Conservation (phyloP, 495 filamentous ascomycete species). For the Geopyxis carbonaria region DNA sequence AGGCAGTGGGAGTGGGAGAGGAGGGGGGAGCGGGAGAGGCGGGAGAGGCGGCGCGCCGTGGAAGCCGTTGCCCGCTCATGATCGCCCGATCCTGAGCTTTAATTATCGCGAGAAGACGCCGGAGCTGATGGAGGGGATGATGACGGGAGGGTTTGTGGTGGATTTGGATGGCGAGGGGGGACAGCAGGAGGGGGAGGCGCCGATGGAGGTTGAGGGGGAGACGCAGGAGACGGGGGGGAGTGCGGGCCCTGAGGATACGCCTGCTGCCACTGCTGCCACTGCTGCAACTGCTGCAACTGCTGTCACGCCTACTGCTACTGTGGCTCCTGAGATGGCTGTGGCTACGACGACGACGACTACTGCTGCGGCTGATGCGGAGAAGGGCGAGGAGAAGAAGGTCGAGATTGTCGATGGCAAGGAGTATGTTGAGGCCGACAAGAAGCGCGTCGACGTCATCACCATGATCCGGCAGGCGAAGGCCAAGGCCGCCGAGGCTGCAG, state of each 20-base stretch:
- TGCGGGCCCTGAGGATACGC: neutral
- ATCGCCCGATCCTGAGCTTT: constrained; percentile 23
- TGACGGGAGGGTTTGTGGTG: constrained; percentile 12
- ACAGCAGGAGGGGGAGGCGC: neutral
- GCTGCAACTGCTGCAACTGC: neutral
- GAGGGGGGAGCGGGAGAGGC: constrained; percentile 7
- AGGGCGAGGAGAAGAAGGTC: neutral
- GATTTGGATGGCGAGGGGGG: constrained; percentile 5
- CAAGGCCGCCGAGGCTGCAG: constrained; percentile 19
- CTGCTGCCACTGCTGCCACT: neutral
- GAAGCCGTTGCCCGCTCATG: constrained; percentile 21
- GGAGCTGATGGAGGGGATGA: constrained; percentile 22
- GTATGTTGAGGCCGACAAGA: constrained; percentile 5
- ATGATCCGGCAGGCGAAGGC: constrained; percentile 29
- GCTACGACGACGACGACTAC: neutral
- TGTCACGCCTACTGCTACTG: neutral
- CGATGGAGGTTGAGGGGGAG: constrained; percentile 13
- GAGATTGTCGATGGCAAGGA: constrained; percentile 5
- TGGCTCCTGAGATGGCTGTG: neutral
- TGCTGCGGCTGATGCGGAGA: neutral
- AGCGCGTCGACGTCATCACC: constrained; percentile 18
- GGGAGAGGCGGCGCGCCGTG: constrained; percentile 7
- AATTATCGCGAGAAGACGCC: constrained; percentile 23
- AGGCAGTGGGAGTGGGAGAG: constrained; percentile 6
- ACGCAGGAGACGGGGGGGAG: neutral